Evolutionary conservation across 2,329 filamentous ascomycete genomes (phyloP).

Genomic region (Colletotrichum aenigma): DNA sequence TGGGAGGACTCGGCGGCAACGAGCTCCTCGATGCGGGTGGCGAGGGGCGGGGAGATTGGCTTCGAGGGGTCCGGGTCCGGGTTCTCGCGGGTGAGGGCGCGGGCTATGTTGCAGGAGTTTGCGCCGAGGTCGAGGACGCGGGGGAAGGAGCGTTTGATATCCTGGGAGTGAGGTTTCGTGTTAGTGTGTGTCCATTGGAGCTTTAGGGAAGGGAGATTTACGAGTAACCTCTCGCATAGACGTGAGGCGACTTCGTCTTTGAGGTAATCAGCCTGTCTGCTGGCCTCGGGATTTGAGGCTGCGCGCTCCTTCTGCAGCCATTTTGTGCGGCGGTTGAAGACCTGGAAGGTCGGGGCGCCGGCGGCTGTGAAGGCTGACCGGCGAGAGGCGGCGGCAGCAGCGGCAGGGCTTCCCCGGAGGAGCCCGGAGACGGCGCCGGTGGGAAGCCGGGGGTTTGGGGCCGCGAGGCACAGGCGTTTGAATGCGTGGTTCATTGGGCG

Average conservation of each 20-base stretch:
- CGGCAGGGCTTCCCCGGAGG: not conserved
- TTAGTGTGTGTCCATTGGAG: not conserved
- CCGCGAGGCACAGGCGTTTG: conserved; percentile 10
- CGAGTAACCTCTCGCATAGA: conserved; percentile 83
- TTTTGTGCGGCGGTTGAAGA: conserved; percentile 90
- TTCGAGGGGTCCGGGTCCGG: conserved; percentile 63
- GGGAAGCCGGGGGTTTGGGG: not conserved
- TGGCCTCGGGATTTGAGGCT: conserved; percentile 70
- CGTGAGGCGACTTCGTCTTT: conserved; percentile 89
- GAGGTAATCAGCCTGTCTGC: conserved; percentile 87
- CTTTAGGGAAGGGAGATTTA: conserved; percentile 36
- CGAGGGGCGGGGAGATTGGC: conserved; percentile 68
- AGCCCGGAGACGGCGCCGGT: not conserved
- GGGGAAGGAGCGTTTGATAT: conserved; percentile 89
- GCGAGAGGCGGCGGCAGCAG: conserved; percentile 22
- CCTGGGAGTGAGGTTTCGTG: conserved; percentile 53
- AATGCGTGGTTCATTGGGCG: conserved; percentile 16
- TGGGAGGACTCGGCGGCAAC: conserved; percentile 83
- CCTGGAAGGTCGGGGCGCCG: conserved; percentile 79
- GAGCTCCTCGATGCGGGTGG: conserved; percentile 73
- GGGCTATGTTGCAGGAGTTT: conserved; percentile 93
- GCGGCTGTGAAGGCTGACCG: conserved; percentile 75
- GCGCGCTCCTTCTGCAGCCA: conserved; percentile 91
- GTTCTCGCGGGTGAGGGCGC: conserved; percentile 75
- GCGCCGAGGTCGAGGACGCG: conserved; percentile 90